Base-by-base conservation (phyloP, 768 basidiomycete genomes). In the Lentinula sp. region DNA sequence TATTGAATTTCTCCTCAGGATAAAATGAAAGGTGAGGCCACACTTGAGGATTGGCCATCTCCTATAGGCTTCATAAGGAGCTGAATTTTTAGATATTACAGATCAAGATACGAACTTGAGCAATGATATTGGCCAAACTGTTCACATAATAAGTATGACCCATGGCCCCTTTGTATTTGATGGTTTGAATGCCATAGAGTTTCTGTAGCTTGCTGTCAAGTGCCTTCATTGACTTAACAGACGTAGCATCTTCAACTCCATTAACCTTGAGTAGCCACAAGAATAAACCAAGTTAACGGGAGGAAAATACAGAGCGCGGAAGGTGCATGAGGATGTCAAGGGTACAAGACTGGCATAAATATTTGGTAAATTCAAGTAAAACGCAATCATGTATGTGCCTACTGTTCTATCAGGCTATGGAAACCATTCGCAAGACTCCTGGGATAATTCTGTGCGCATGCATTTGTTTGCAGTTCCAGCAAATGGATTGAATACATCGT, bases 141-240 rank as follows among this genome's bases (percentile, higher is more conserved):
- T 76, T 77, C 2, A 72, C 67, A 63, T 68, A 70, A 52, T 73
- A 76, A 5, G 56, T 65, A 52, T 75, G 68, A 0, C 73, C 74
- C 12, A 73, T 65, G 0, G 66, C 66, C 5, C 75, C 75, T 9
- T 67, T 50, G 54, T 74, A 74, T 8, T 56, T n/a, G 2, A 74
- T 62, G 37, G 67, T 70, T 1, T 66, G 51, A n/a, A 76, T 65
- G 0, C 75, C 74, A 60, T 65, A 73, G 2, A 69, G 9, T 15
- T 61, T 62, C 50, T 72, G 70, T 3, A 73, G 33, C 37, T 32
- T 37, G 13, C 36, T 42, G 32, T 60, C 33, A 5, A 60, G 15
- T 4, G 15, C 59, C 4, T 60, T 42, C 59, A 60, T 60, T 20
- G 16, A 16, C 6, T 18, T 9, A 18, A 36, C 59, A 12, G 59